Base-by-base conservation (phyloP, 2,329 filamentous ascomycete genomes). In the Ophiostoma australiae region DNA sequence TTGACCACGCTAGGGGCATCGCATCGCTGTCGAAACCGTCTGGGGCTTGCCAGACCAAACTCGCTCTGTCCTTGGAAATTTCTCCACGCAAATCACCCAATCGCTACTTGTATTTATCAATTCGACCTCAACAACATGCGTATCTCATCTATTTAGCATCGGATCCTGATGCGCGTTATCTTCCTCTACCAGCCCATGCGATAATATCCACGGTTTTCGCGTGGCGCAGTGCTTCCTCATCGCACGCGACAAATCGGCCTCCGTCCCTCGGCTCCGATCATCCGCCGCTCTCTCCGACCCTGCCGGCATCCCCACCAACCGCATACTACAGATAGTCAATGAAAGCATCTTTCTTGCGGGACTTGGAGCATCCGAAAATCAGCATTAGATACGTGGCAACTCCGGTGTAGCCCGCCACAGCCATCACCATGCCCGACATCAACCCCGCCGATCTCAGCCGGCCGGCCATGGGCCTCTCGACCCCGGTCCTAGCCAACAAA, bases 371-470 rank as follows among this genome's bases (percentile, higher is more conserved):
- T 17, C n/a, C 15, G 58, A 4, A 13, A 37, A 44, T 63, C n/a
- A 44, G 35, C 33, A 55, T n/a, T 8, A 35, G 11, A 23, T 20
- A 37, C 33, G 23, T 15, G 27, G 31, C 27, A 55, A 67, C 17
- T 33, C 27, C 27, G 27, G 58, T 63, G 58, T 63, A 63, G 58
- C 23, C 58, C 58, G 58, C 58, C 58, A 27, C 63, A 68, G 27
- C 37, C 63, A 33, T 33, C 69, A 67, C 44, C 69, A 90, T 90
- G 88, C 87, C 88, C 76, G 88, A 90, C 81, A 90, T 90, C 81
- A 88, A 90, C 82, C 88, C 88, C 77, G 87, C 88, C 82, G 87
- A 88, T 74, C 80, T 90, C 76, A 89, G 87, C 83, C 86, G 87
- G 77, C 85, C 87, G 73, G 80, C 86, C 67, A 79, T 85, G 78